A percentile compares a stretch with the other conserved stretches of the same genome.
These are phyloP conservation scores for bread wheat (Triticum aestivum) DNA, from an alignment of 176 grass and related monocot species.

Conservation along the genomic window IWGSC_CS_RefSeq_v2.1 NC_057808.1:528938889-528939388, in stretches of 20 bases:
- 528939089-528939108: not conserved
- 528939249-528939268: not conserved
- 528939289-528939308: not conserved
- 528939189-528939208: conserved; percentile 1
- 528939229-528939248: not conserved
- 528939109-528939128: not conserved
- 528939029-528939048: not conserved
- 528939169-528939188: conserved; percentile 13
- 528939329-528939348: not conserved
- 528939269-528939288: not conserved
- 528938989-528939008: not conserved
- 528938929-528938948: not conserved
- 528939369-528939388: not conserved
- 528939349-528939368: not conserved
- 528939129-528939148: not conserved
- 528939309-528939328: not conserved
- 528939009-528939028: not conserved
- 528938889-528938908: not conserved
- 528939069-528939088: not conserved
- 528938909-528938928: not conserved
- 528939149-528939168: not conserved
- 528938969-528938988: not conserved
- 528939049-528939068: not conserved
- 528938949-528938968: not conserved
- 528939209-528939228: not conserved